Percentiles rank a stretch among this genome's conserved stretches.
phyloP scores from a whole-genome alignment of 139 green algal species.

The Chlorella sorokiniana region DNA sequence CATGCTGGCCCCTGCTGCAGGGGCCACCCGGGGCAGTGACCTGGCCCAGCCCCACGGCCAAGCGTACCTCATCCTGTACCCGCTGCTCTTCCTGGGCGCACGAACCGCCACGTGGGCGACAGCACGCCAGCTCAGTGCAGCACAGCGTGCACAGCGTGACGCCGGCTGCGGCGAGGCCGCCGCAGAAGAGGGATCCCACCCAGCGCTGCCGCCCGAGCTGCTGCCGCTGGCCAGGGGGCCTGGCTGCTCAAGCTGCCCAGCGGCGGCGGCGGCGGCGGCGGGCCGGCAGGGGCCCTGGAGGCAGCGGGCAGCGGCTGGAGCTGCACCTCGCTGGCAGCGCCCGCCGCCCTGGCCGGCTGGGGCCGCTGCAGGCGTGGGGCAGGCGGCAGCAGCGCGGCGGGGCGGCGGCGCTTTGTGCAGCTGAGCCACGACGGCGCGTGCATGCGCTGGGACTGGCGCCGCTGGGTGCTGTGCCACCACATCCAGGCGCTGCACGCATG shows the following conservation, averaged over 20 bases:
- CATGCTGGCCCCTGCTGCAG: neutral
- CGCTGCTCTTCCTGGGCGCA: slow-evolving; percentile 30
- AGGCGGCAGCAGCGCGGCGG: neutral
- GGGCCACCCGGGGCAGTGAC: neutral
- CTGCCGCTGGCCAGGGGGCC: slow-evolving; percentile 50
- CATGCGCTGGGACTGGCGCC: slow-evolving; percentile 16
- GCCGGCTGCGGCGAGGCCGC: slow-evolving; percentile 3
- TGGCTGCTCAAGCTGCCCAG: slow-evolving; percentile 52
- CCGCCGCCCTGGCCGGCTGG: neutral
- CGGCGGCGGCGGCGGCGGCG: neutral
- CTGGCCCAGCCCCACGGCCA: slow-evolving; percentile 30
- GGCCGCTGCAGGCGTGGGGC: neutral
- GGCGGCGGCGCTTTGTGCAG: slow-evolving; percentile 10
- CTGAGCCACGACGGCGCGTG: neutral
- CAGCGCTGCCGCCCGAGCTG: slow-evolving; percentile 30
- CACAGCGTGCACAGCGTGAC: neutral
- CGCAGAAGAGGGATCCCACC: neutral
- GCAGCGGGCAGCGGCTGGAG: neutral
- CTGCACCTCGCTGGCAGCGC: slow-evolving; percentile 10
- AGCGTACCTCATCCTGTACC: slow-evolving; percentile 39
- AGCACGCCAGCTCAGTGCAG: neutral
- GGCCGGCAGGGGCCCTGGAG: neutral
- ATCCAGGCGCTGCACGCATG: neutral
- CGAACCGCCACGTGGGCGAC: slow-evolving; percentile 14
- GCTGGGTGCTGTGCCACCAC: slow-evolving; percentile 11